Conservation (phyloP, 2,329 filamentous ascomycete species). For the Mycosphaerella arachidis region DNA sequence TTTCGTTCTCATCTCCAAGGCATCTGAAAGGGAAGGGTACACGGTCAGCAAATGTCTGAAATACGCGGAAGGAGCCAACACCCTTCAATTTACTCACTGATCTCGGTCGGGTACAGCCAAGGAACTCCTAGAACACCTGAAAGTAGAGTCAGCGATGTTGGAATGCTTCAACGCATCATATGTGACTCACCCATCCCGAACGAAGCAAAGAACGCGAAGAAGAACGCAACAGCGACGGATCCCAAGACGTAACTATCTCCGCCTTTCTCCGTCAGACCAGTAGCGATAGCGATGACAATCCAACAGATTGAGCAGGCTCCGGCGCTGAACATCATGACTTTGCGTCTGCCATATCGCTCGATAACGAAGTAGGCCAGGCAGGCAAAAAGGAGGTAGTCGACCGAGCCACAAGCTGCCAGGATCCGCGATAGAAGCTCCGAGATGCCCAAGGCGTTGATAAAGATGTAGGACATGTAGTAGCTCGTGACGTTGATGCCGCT, state of each 20-base stretch:
- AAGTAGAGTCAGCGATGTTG: too few species aligned
- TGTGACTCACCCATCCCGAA: slow-evolving; percentile 34
- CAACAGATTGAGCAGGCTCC: slow-evolving; percentile 48
- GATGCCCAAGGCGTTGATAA: slow-evolving; percentile 50
- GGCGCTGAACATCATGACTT: slow-evolving; percentile 48
- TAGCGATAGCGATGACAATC: slow-evolving; percentile 45
- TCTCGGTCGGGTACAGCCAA: slow-evolving; percentile 33
- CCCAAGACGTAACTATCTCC: slow-evolving; percentile 43
- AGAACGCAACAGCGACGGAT: slow-evolving; percentile 47
- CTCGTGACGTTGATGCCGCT: slow-evolving; percentile 25
- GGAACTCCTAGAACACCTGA: slow-evolving; percentile 32
- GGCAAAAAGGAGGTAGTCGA: slow-evolving; percentile 48
- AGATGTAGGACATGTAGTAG: slow-evolving; percentile 45
- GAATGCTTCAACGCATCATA: too few species aligned
- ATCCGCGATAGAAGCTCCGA: slow-evolving; percentile 42
- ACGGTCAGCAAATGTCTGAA: too few species aligned
- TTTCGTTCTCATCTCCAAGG: slow-evolving; percentile 25
- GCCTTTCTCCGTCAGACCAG: slow-evolving; percentile 39
- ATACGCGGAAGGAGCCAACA: too few species aligned
- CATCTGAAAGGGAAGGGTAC: slow-evolving; percentile 8
- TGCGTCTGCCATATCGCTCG: slow-evolving; percentile 46
- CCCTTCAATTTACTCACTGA: neutral
- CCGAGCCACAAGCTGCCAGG: slow-evolving; percentile 49
- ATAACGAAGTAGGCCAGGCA: slow-evolving; percentile 46
- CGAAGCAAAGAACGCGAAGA: slow-evolving; percentile 36